phyloP scores from a whole-genome alignment of 129 eudicot genomes.

The Flaveria trinervia region DNA sequence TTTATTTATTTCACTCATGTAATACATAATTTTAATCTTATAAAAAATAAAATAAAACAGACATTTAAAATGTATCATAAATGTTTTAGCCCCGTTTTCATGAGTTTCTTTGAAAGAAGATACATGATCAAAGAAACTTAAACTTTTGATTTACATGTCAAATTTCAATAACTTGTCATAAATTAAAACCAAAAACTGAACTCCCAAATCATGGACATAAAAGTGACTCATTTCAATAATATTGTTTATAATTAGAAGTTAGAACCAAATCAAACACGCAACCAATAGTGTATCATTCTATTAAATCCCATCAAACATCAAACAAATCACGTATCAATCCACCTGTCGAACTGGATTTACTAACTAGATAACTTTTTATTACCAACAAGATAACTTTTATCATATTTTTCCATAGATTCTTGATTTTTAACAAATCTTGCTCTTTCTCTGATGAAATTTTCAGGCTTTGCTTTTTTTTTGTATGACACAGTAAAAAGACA shows the following conservation, averaged over 20 bases:
- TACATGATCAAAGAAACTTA: background rate
- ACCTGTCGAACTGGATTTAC: too few relatives aligned
- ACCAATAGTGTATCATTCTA: too few relatives aligned
- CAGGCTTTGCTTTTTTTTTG: constrained; percentile 28
- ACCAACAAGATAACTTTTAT: too few relatives aligned
- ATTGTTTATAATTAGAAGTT: too few relatives aligned
- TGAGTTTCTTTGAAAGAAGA: constrained; percentile 3
- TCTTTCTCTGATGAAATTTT: constrained; percentile 27
- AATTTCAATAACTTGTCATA: background rate
- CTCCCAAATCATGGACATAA: constrained; percentile 17
- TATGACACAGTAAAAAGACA: constrained; percentile 38
- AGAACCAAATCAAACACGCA: too few relatives aligned
- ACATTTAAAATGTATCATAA: background rate
- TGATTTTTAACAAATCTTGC: background rate
- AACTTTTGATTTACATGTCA: constrained; percentile 17
- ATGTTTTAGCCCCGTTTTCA: background rate
- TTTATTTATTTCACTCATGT: too few relatives aligned
- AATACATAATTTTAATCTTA: too few relatives aligned
- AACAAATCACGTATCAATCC: too few relatives aligned
- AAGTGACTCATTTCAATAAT: background rate
- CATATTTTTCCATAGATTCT: background rate
- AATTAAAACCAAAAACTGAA: background rate
- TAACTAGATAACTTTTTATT: too few relatives aligned
- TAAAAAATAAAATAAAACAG: background rate
- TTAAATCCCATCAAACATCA: too few relatives aligned